These are phyloP conservation scores for Phyllosticta capitalensis DNA, from an alignment of 2,329 filamentous ascomycete species.

Conservation along the genomic window DNA sequence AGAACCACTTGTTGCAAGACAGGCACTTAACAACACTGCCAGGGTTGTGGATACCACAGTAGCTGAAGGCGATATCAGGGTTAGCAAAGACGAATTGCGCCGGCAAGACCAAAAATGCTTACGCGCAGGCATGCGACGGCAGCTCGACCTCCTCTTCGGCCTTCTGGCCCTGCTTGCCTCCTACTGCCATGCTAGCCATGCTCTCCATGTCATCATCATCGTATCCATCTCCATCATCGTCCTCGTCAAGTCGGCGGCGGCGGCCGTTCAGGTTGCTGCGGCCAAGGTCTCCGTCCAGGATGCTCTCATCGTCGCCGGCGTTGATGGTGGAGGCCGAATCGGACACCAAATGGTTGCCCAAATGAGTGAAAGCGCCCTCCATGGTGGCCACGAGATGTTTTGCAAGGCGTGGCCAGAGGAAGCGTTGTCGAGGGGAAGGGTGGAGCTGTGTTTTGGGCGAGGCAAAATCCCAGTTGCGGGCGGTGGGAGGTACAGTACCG, in stretches of 20 bases:
- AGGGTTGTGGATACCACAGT: constrained; percentile 95
- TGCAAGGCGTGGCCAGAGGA: constrained; percentile 9
- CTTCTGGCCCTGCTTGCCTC: constrained; percentile 46
- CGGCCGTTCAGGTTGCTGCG: constrained; percentile 50
- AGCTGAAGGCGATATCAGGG: constrained; percentile 44
- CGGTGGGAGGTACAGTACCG: constrained; percentile 7
- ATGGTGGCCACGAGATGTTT: constrained; percentile 36
- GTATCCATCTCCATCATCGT: constrained; percentile 74
- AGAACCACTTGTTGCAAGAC: constrained; percentile 97
- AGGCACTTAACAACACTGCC: constrained; percentile 94
- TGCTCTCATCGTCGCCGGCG: constrained; percentile 77
- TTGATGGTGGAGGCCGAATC: constrained; percentile 82
- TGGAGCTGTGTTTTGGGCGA: constrained; percentile 6
- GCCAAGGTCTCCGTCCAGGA: constrained; percentile 57
- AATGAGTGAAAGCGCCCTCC: constrained; percentile 82
- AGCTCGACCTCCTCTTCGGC: constrained; percentile 74
- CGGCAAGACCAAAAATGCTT: constrained; percentile 21
- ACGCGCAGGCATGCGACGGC: constrained; percentile 92
- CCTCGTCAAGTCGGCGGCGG: constrained; percentile 63
- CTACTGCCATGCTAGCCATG: constrained; percentile 71
- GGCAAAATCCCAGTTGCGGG: constrained; percentile 11
- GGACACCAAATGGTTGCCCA: constrained; percentile 77
- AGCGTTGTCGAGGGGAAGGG: constrained; percentile 8
- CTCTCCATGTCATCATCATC: constrained; percentile 66
- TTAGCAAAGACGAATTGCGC: constrained; percentile 9